These are phyloP conservation scores for Drosera capensis DNA, from an alignment of 148 eudicot genomes.

Conservation along the genomic window DNA sequence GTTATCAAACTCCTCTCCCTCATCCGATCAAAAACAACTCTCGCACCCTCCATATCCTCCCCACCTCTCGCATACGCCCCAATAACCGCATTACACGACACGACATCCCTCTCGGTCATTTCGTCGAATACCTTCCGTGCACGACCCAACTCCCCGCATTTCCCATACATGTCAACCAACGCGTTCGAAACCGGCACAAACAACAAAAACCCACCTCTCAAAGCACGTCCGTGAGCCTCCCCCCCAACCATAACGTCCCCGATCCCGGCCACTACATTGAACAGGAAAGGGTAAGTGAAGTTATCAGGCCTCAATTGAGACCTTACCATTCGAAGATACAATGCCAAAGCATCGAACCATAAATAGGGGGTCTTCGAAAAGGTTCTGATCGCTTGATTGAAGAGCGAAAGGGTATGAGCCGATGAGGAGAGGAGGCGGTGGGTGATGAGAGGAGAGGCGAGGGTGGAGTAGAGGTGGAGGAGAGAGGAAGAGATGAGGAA, in stretches of 20 bases:
- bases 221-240: too few relatives aligned
- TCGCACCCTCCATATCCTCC: conserved; percentile 18
- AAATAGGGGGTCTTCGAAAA: too few relatives aligned
- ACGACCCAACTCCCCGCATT: conserved; percentile 19
- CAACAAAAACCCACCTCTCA: conserved; percentile 24
- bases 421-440: too few relatives aligned
- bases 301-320: too few relatives aligned
- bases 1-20: conserved; percentile 19
- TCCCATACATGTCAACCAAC: conserved; percentile 29
- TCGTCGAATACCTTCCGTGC: conserved; percentile 26
- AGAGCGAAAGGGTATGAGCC: too few relatives aligned
- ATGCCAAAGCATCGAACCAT: too few relatives aligned
- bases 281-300: too few relatives aligned
- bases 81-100: conserved; percentile 27
- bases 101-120: conserved; percentile 24
- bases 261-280: too few relatives aligned
- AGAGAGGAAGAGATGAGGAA: too few relatives aligned
- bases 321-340: too few relatives aligned
- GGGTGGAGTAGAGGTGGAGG: not conserved
- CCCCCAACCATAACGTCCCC: too few relatives aligned
- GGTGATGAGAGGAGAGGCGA: not conserved
- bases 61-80: conserved; percentile 20
- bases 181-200: conserved; percentile 16
- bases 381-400: too few relatives aligned
- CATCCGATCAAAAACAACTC: conserved; percentile 24